Conservation (phyloP, 1,284 basidiomycete species). For the Somion occarium region DNA sequence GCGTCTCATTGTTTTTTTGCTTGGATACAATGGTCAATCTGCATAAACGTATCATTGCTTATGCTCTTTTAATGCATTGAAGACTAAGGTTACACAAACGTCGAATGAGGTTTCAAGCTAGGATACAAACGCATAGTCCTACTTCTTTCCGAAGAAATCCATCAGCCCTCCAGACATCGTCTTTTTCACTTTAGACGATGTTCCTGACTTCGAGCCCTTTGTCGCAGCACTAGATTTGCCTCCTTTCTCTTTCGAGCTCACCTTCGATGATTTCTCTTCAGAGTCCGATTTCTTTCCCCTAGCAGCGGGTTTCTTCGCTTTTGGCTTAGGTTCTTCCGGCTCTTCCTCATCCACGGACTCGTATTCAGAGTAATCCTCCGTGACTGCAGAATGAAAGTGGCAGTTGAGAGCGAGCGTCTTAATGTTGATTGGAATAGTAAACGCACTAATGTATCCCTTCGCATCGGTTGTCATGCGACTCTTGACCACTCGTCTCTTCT, state of each 20-base stretch:
- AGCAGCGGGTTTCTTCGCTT: slow-evolving; percentile 30
- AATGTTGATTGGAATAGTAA: background rate
- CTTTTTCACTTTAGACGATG: slow-evolving; percentile 18
- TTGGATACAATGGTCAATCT: background rate
- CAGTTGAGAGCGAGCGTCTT: slow-evolving; percentile 1
- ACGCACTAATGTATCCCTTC: slow-evolving; percentile 69
- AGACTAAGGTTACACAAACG: too few species aligned
- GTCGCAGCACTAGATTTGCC: too few species aligned
- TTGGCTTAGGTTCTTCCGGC: slow-evolving; percentile 20
- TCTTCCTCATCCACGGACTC: slow-evolving; percentile 69
- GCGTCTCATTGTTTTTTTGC: background rate
- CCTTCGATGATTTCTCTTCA: slow-evolving; percentile 21
- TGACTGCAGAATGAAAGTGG: slow-evolving; percentile 38
- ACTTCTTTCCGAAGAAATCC: slow-evolving; percentile 28
- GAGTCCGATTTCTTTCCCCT: slow-evolving; percentile 29
- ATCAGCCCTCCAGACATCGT: slow-evolving; percentile 22
- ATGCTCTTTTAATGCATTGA: too few species aligned
- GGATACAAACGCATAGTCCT: too few species aligned
- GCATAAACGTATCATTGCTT: too few species aligned
- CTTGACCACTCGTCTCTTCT: slow-evolving; percentile 62
- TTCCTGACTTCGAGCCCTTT: slow-evolving; percentile 12
- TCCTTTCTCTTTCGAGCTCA: slow-evolving; percentile 6
- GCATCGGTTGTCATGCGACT: slow-evolving; percentile 50
- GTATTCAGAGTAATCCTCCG: slow-evolving; percentile 74
- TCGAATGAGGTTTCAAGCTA: too few species aligned